A percentile compares a stretch with the other conserved stretches of the same genome.
Conservation (phyloP, 108 stramenopile genomes). For the Asterionellopsis glacialis region DNA sequence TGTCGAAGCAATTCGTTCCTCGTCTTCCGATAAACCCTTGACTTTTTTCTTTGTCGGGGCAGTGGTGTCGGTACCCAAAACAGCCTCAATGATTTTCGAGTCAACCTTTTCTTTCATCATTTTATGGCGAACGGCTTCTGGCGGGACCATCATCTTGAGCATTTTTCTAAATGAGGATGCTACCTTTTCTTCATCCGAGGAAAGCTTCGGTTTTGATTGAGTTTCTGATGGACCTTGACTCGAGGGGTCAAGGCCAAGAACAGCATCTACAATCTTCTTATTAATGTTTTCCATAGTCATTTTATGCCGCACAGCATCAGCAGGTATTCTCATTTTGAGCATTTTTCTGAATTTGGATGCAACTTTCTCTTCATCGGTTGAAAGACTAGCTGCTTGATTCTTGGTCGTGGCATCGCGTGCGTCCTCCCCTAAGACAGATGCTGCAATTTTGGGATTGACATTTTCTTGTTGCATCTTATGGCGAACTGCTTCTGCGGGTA, state of each 20-base stretch:
- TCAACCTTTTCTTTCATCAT: constrained; percentile 41
- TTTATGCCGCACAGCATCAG: constrained; percentile 72
- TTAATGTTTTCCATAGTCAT: constrained; percentile 61
- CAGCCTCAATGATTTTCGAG: constrained; percentile 40
- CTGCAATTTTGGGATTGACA: constrained; percentile 40
- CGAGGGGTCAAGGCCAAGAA: constrained; percentile 21
- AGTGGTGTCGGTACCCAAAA: constrained; percentile 18
- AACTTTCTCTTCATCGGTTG: constrained; percentile 33
- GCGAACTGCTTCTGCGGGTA: constrained; percentile 66
- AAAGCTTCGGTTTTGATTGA: constrained; percentile 13
- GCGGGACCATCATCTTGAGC: constrained; percentile 22
- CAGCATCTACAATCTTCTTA: constrained; percentile 39
- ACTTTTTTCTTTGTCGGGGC: too few species aligned
- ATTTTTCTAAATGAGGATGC: constrained; percentile 27
- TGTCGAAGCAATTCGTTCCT: constrained; percentile 20
- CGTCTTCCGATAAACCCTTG: constrained; percentile 52
- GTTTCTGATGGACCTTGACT: neutral
- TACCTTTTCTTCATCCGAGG: constrained; percentile 29
- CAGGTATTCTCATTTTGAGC: constrained; percentile 72
- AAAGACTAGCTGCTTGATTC: neutral
- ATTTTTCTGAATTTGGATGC: constrained; percentile 60
- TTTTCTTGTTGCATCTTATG: constrained; percentile 76
- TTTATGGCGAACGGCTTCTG: neutral
- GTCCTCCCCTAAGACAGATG: constrained; percentile 28
- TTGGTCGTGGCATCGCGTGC: constrained; percentile 3